phyloP scores from a whole-genome alignment of 208 protist genomes.

The Angomonas deanei region DNA sequence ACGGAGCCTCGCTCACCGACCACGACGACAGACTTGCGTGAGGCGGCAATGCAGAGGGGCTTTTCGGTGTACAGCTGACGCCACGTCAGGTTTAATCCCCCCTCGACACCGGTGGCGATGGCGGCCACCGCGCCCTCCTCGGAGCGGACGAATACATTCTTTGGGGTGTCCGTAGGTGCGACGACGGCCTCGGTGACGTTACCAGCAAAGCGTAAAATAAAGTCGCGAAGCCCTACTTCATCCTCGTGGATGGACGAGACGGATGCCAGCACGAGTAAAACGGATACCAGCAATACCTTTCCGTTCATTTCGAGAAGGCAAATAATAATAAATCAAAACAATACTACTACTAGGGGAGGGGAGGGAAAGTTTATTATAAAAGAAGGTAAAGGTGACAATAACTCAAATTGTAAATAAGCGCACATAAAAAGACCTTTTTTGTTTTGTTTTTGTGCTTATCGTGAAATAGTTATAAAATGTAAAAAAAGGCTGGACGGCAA shows the following conservation, averaged over 20 bases:
- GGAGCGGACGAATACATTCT: slow-evolving; percentile 49
- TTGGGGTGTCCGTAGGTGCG: slow-evolving; percentile 18
- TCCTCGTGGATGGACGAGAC: slow-evolving; percentile 72
- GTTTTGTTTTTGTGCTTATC: too few relatives aligned
- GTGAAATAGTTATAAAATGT: too few relatives aligned
- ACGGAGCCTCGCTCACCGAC: slow-evolving; percentile 39
- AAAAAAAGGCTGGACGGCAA: too few relatives aligned
- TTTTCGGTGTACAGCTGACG: slow-evolving; percentile 37
- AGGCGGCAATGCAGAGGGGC: slow-evolving; percentile 48
- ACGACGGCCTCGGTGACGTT: slow-evolving; percentile 60
- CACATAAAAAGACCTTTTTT: too few relatives aligned
- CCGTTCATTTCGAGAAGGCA: too few relatives aligned
- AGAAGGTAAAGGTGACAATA: too few relatives aligned
- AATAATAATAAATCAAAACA: too few relatives aligned
- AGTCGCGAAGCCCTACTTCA: slow-evolving; percentile 81
- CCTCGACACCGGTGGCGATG: slow-evolving; percentile 20
- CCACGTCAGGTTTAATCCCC: slow-evolving; percentile 49
- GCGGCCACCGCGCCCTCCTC: slow-evolving; percentile 68
- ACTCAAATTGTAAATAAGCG: too few relatives aligned
- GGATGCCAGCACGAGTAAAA: slow-evolving; percentile 4
- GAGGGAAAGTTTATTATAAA: too few relatives aligned
- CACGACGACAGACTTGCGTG: slow-evolving; percentile 23
- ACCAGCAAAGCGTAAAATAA: slow-evolving; percentile 67
- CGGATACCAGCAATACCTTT: neutral
- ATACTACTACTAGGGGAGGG: too few relatives aligned